Evolutionary conservation across 2,329 filamentous ascomycete genomes (phyloP), one percentile per base, ranked within the genome.

Genomic region (Diaporthe destruens): DNA sequence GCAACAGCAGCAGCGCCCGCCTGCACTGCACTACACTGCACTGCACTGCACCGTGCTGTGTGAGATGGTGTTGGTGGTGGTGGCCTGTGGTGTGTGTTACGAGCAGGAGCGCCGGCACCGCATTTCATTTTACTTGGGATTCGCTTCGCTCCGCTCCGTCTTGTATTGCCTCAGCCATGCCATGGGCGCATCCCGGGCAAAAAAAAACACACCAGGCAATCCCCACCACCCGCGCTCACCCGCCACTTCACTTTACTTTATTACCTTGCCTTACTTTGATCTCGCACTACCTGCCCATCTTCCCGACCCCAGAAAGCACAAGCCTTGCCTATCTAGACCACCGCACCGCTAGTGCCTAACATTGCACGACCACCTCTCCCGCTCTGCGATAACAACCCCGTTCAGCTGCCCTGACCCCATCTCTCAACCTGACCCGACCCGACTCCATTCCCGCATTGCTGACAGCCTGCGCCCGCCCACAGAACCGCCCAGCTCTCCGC

Each of bases 401-500:
- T 76, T 56, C 8, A 20, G 20, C 59, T 44, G 53, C 36, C n/a
- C 51, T 11, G 39, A 59, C 44, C 32, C n/a, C 7, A 9, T 11
- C 42, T 47, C 23, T 53, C 67, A 51, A 16, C 55, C n/a, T 49
- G 39, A 16, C 39, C 39, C 39, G 39, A 42, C 39, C 39, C 14
- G 47, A 23, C 12, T 9, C 39, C 36, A 29, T 56, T 42, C 12
- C 54, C 67, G 51, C 47, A 51, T 72, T 75, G 76, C 81, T 83
- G 76, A 81, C 76, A 77, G 74, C 74, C 76, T 72, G 36, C 75
- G 74, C 73, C 74, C 14, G 14, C 39, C 71, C 77, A 80, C 78
- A 91, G 88, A 84, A 85, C 87, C 74, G 85, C 88, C 73, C 87
- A 90, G 77, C 81, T 89, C 76, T 82, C 88, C 74, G 82, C 85